Evolutionary conservation across 495 filamentous ascomycete species (phyloP), one percentile per base, ranked within the genome.

Genomic region (Penicillium ucsense): DNA sequence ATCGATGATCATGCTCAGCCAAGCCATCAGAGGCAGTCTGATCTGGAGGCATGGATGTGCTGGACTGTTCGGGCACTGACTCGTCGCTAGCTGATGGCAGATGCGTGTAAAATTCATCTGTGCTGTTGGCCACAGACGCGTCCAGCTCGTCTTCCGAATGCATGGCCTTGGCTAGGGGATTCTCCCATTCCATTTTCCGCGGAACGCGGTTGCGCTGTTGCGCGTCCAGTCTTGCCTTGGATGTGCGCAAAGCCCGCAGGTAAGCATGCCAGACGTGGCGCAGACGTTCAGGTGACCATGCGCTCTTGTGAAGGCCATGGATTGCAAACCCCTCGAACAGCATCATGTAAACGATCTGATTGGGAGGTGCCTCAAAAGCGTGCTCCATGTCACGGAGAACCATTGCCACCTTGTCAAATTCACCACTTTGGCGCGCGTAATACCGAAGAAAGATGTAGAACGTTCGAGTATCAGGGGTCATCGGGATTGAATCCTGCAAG

Each of bases 281-380:
- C 9, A 90, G 71, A 35, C 73, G 71, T 51, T 72, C 64, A 11
- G 68, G 66, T 41, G 77, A 84, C 89, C 86, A 92, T 5, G 77
- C 59, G 8, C 77, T 79, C 50, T 78, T 75, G 5, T 56, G 64
- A n/a, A 79, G 76, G 11, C 87, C 88, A 60, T 89, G 79, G n/a
- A 61, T 59, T 39, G 72, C 70, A 60, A 95, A 95, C 4, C 83
- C 85, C 50, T 84, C 80, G 56, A 94, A 82, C 28, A 95, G 68
- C 4, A 69, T 56, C 8, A 69, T 47, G 38, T 70, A 74, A 31
- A 74, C 59, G 45, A 74, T 61, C 5, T 62, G 57, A 28, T 63
- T 64, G 34, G 71, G 69, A 10, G 71, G 71, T 27, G 64, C 54
- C 1, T 47, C n/a, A 42, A 63, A 71, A 3, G 52, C 47, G 27